Evolutionary conservation across 1,284 basidiomycete species (phyloP), one percentile per base, ranked within the genome.

Genomic region (Rhodotorula glutinis): DNA sequence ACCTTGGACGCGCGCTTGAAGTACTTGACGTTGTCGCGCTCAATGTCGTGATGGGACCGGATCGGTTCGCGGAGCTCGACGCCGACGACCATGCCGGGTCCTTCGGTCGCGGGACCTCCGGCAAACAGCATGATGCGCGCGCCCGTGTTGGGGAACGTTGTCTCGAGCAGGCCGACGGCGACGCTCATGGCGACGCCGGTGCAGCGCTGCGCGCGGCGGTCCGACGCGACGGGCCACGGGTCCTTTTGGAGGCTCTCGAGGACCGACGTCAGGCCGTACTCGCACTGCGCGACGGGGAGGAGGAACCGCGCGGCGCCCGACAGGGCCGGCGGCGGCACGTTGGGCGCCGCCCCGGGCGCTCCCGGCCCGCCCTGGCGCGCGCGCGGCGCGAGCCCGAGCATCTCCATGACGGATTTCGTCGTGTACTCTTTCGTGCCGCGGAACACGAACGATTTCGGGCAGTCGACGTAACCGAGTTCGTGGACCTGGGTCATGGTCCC

Each of bases 401-500:
- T 98, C 76, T 98, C 95, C 80, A 94, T 91, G 75, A 98, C 97
- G 75, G 94, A 91, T 82, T 98, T 98, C 65, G 92, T 88, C 64
- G 88, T 82, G 79, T 98, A 98, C 77, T 99, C 96, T 81, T 98
- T 99, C n/a, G 90, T 91, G 60, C 96, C 96, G 46, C 95, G 89
- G 87, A 99, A 99, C 69, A 98, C 95, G 79, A 95, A 98, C 9
- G 93, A 94, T 81, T 98, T 98, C 81, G 88, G 92, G 82, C 94
- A 98, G 78, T 94, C 90, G 2, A 88, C 86, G 77, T 97, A 98
- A 41, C 94, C 93, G 58, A 98, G 89, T 81, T 99, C 96, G 80
- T 99, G 95, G 1, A 99, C 93, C 88, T 97, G 94, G 11, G 95
- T 86, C 60, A 62, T 69, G 8, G 67, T 65, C 53, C 63, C 64